phyloP scores from a whole-genome alignment of 257 asterid genomes.

The Penstemon eatonii region DNA sequence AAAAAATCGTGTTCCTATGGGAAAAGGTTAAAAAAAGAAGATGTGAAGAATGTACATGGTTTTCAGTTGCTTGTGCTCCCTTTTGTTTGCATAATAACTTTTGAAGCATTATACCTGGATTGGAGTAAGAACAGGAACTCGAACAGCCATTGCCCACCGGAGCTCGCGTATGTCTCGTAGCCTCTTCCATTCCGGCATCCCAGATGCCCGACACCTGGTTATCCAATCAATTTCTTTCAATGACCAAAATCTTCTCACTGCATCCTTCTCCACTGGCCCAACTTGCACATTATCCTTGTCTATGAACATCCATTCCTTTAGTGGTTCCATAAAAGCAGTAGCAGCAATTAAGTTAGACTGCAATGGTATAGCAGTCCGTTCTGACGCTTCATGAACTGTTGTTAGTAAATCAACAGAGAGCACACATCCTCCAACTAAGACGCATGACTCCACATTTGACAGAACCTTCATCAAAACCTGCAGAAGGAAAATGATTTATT shows the following conservation, averaged over 20 bases:
- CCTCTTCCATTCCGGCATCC: conserved; percentile 98
- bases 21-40: too few species aligned
- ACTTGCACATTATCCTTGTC: conserved; percentile 71
- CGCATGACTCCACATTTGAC: conserved; percentile 92
- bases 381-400: conserved; percentile 92
- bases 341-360: conserved; percentile 98
- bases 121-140: conserved; percentile 93
- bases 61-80: too few species aligned
- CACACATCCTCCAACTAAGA: conserved; percentile 97
- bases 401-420: conserved; percentile 96
- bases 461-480: conserved; percentile 94
- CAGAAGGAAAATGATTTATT: conserved; percentile 22
- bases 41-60: too few species aligned
- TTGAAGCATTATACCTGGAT: conserved; percentile 56
- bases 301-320: conserved; percentile 88
- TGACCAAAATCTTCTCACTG: conserved; percentile 95
- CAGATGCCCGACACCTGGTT: conserved; percentile 92
- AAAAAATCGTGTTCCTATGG: too few species aligned
- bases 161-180: conserved; percentile 96
- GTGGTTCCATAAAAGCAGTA: conserved; percentile 94
- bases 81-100: too few species aligned
- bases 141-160: conserved; percentile 90
- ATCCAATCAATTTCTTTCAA: conserved; percentile 90
- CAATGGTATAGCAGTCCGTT: conserved; percentile 93
- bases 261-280: conserved; percentile 98